A percentile compares a stretch with the other conserved stretches of the same genome.
These are phyloP conservation scores for Scalesia atractyloides DNA, from an alignment of 129 eudicot species.

Conservation along the genomic window DNA sequence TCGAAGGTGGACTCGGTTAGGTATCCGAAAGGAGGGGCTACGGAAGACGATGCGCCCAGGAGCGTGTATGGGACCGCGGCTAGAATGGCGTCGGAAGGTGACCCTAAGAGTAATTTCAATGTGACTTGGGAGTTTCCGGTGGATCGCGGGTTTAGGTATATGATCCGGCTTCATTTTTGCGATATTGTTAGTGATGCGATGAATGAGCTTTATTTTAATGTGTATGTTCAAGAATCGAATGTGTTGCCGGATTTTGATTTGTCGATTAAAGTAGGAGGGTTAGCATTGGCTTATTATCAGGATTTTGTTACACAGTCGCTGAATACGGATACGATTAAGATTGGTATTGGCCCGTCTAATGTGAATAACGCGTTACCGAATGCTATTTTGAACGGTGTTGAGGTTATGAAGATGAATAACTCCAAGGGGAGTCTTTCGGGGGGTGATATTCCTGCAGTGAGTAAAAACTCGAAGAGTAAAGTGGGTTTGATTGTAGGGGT, in stretches of 20 bases:
- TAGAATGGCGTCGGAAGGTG: conserved; percentile 42
- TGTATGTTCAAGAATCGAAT: conserved; percentile 42
- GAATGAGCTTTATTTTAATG: conserved; percentile 55
- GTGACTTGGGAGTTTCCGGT: conserved; percentile 76
- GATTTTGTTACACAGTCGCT: conserved; percentile 53
- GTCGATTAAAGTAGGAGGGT: background rate
- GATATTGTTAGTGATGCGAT: conserved; percentile 58
- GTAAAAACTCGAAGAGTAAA: conserved; percentile 44
- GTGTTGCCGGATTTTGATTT: conserved; percentile 53
- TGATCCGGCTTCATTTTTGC: conserved; percentile 76
- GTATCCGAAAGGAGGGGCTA: conserved; percentile 55
- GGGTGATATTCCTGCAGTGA: conserved; percentile 19
- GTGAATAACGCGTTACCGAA: conserved; percentile 35
- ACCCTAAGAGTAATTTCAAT: conserved; percentile 63
- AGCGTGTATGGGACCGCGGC: conserved; percentile 71
- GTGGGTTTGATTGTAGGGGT: conserved; percentile 64
- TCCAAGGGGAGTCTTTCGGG: conserved; percentile 59
- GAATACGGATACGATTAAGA: conserved; percentile 27
- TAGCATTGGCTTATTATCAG: conserved; percentile 48
- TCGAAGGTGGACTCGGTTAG: conserved; percentile 35
- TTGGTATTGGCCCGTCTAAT: conserved; percentile 65
- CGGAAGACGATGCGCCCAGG: conserved; percentile 58
- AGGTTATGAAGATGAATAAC: conserved; percentile 75
- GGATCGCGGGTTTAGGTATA: conserved; percentile 65
- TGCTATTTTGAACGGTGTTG: conserved; percentile 81